These are phyloP conservation scores for Uronychia binucleata DNA, from an alignment of 73 alveolate genomes.

Conservation along the genomic window DNA sequence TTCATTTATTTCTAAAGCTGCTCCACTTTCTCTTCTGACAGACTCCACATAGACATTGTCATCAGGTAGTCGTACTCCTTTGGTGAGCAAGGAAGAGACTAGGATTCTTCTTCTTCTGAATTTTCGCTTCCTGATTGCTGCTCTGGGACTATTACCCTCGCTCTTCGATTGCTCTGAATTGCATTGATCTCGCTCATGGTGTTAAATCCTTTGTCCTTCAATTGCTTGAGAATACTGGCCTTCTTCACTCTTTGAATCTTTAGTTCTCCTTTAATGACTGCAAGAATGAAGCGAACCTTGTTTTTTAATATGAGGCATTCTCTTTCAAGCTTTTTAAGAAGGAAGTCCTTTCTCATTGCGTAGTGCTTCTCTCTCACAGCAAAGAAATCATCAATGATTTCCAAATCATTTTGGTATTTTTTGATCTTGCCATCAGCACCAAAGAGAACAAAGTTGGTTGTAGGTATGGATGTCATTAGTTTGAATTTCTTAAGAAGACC, in stretches of 20 bases:
- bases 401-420: constrained; percentile 80
- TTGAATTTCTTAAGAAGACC: constrained; percentile 76
- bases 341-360: constrained; percentile 93
- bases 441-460: constrained; percentile 93
- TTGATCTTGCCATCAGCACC: constrained; percentile 82
- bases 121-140: constrained; percentile 49
- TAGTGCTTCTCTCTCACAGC: constrained; percentile 86
- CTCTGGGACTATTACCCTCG: constrained; percentile 41
- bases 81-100: constrained; percentile 27
- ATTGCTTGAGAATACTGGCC: constrained; percentile 24
- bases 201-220: constrained; percentile 52
- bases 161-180: constrained; percentile 41
- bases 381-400: constrained; percentile 93
- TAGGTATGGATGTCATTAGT: constrained; percentile 70
- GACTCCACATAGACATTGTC: constrained; percentile 91
- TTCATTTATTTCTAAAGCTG: constrained; percentile 76
- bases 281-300: constrained; percentile 92
- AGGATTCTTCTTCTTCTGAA: constrained; percentile 36
- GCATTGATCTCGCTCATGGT: constrained; percentile 45
- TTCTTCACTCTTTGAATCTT: constrained; percentile 75
- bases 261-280: constrained; percentile 86
- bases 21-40: constrained; percentile 90
- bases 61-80: constrained; percentile 96
- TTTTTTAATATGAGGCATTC: constrained; percentile 92
- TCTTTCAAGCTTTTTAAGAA: constrained; percentile 90